Percentiles rank a stretch among this genome's conserved stretches.
phyloP scores from a whole-genome alignment of 2,329 filamentous ascomycete species.

The Arthroderma sp. region DNA sequence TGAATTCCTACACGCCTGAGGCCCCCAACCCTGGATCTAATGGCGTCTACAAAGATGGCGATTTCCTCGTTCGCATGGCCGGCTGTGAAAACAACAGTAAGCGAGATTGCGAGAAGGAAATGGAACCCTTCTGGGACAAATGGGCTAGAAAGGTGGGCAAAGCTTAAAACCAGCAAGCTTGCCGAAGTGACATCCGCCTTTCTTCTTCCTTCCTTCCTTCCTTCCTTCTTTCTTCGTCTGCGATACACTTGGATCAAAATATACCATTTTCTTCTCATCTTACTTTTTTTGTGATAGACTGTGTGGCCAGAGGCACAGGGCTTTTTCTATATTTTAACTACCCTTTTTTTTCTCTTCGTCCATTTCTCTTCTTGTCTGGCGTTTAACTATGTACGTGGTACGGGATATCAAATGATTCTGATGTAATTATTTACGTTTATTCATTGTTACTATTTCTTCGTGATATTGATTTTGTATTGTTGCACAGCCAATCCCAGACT shows the following conservation, averaged over 20 bases:
- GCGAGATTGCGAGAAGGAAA: slow-evolving; percentile 58
- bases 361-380: neutral
- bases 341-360: neutral
- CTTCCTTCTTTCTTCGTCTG: neutral
- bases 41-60: slow-evolving; percentile 63
- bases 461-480: no score
- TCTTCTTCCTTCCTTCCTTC: neutral
- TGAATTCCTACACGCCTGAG: slow-evolving; percentile 62
- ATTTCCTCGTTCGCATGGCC: slow-evolving; percentile 68
- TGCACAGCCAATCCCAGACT: no score
- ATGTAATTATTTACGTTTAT: no score
- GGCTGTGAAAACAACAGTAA: slow-evolving; percentile 49
- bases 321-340: neutral
- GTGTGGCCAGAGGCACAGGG: neutral
- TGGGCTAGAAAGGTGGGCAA: slow-evolving; percentile 22
- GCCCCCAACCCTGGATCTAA: slow-evolving; percentile 31
- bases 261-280: neutral
- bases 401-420: no score
- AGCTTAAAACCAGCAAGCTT: neutral
- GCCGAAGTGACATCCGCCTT: neutral
- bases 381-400: no score
- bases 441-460: no score
- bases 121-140: slow-evolving; percentile 40
- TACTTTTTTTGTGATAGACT: neutral
- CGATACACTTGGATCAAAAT: neutral